A percentile compares a stretch with the other conserved stretches of the same genome.
Evolutionary conservation across 2,329 filamentous ascomycete species (phyloP).

Genomic region (Cercospora zeina): DNA sequence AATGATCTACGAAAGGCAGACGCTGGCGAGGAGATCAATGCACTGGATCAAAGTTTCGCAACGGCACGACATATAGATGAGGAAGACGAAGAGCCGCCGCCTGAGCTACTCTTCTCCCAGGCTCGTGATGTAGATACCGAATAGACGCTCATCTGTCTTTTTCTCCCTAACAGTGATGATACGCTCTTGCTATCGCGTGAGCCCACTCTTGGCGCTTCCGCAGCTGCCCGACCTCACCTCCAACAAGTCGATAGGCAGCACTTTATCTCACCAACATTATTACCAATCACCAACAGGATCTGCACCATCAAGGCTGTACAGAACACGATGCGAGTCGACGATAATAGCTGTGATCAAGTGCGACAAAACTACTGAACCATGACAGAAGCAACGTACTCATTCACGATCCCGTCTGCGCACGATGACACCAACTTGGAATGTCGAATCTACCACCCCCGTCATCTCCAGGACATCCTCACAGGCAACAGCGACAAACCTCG

Average conservation of each 20-base stretch:
- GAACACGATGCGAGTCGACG: neutral
- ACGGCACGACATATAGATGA: slow-evolving; percentile 34
- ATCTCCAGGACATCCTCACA: neutral
- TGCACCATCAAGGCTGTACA: neutral
- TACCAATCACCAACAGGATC: neutral
- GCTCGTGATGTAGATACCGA: slow-evolving; percentile 40
- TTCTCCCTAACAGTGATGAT: neutral
- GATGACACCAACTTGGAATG: slow-evolving; percentile 76
- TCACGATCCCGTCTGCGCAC: slow-evolving; percentile 81
- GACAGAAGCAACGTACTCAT: slow-evolving; percentile 43
- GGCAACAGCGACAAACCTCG: neutral
- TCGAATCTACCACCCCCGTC: slow-evolving; percentile 68
- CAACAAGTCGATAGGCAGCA: neutral
- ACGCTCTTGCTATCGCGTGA: neutral
- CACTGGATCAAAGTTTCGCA: slow-evolving; percentile 40
- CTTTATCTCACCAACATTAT: neutral
- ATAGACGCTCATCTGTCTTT: slow-evolving; percentile 4
- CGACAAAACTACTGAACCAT: neutral
- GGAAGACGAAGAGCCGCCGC: slow-evolving; percentile 50
- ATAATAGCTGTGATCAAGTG: neutral
- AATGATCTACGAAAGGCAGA: slow-evolving; percentile 16
- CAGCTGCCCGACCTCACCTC: neutral
- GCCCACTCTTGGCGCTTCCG: neutral
- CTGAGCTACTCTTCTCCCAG: slow-evolving; percentile 52
- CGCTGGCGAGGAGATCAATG: slow-evolving; percentile 35